phyloP scores from a whole-genome alignment of 805 yeast species.

The Ogataea zsoltii region DNA sequence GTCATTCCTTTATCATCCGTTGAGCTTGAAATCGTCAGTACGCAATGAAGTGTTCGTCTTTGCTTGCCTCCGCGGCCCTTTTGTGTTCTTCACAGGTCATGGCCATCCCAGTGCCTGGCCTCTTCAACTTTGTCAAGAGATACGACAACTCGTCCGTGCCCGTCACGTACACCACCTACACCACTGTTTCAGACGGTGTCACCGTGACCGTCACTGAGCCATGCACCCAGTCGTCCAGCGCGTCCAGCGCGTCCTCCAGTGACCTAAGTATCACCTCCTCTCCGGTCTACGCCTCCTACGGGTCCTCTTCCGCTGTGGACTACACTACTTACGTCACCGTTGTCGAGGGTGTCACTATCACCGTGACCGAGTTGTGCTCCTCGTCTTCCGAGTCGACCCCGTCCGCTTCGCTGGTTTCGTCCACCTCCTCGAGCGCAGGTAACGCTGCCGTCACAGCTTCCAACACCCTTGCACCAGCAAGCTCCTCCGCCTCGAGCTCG shows the following conservation, averaged over 20 bases:
- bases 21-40: conserved; percentile 16
- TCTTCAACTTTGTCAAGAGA: conserved; percentile 27
- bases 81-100: conserved; percentile 15
- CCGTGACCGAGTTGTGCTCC: conserved; percentile 22
- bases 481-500: conserved; percentile 1
- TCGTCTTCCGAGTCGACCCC: not conserved
- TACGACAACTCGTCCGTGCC: conserved; percentile 28
- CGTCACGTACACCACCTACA: conserved; percentile 18
- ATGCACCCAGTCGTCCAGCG: conserved; percentile 6
- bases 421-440: not conserved
- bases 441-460: conserved; percentile 3
- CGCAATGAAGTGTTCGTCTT: conserved; percentile 18
- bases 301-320: conserved; percentile 10
- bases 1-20: conserved; percentile 30
- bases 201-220: conserved; percentile 21
- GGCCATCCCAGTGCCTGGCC: conserved; percentile 23
- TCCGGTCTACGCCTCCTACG: not conserved
- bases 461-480: conserved; percentile 1
- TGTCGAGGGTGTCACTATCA: conserved; percentile 21
- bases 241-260: conserved; percentile 1
- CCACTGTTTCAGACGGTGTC: conserved; percentile 22
- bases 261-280: conserved; percentile 3
- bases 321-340: conserved; percentile 23
- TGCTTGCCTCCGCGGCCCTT: conserved; percentile 13
- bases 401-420: not conserved